Evolutionary conservation across 208 protist genomes (phyloP).

Genomic region (Angomonas ambiguus): DNA sequence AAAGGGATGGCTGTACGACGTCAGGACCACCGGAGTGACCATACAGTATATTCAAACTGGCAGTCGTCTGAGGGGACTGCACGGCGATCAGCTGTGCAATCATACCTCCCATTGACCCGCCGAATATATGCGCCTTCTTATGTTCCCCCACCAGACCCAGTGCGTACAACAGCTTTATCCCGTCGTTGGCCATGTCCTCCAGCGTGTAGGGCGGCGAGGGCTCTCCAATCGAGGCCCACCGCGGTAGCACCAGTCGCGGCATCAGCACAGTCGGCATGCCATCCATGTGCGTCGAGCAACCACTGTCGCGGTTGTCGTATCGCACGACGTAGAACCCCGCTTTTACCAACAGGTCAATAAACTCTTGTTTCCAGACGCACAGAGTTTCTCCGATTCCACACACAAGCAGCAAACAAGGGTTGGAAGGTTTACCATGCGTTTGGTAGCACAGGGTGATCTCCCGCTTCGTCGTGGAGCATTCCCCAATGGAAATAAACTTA

Average conservation of each 20-base stretch:
- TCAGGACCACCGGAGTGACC: slow-evolving; percentile 41
- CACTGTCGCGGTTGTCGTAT: slow-evolving; percentile 78
- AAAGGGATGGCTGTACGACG: too few species aligned
- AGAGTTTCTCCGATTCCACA: slow-evolving; percentile 37
- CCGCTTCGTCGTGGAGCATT: slow-evolving; percentile 50
- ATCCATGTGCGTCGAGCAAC: slow-evolving; percentile 53
- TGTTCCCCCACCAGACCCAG: slow-evolving; percentile 24
- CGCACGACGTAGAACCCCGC: slow-evolving; percentile 67
- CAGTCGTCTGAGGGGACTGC: slow-evolving; percentile 43
- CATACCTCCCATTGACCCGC: slow-evolving; percentile 78
- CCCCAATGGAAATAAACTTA: slow-evolving; percentile 37
- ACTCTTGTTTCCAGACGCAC: slow-evolving; percentile 20
- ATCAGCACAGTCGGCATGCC: slow-evolving; percentile 24
- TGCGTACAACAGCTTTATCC: slow-evolving; percentile 44
- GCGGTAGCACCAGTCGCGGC: slow-evolving; percentile 43
- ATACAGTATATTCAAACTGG: slow-evolving; percentile 53
- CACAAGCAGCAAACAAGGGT: slow-evolving; percentile 71
- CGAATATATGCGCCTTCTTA: slow-evolving; percentile 50
- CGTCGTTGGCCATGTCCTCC: slow-evolving; percentile 72
- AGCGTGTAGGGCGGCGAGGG: slow-evolving; percentile 49
- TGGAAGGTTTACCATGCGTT: slow-evolving; percentile 48
- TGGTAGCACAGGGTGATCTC: slow-evolving; percentile 75
- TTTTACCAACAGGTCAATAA: slow-evolving; percentile 36
- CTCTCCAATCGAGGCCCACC: slow-evolving; percentile 40
- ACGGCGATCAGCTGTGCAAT: slow-evolving; percentile 75